phyloP scores from a whole-genome alignment of 2,329 filamentous ascomycete species.

The Cyphellophora europaea region DNA sequence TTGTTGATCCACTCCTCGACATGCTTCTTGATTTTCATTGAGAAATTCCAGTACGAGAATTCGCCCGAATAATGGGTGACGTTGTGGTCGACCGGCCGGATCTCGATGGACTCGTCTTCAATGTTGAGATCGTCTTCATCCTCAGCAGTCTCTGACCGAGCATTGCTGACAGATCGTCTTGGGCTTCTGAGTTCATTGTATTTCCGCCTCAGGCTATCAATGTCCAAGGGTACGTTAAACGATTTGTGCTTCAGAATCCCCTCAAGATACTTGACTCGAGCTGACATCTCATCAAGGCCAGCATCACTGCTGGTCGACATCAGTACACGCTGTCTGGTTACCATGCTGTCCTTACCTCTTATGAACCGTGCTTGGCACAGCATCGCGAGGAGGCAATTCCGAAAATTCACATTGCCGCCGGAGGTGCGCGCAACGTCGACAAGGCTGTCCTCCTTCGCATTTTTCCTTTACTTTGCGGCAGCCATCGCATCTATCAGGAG shows the following conservation, averaged over 20 bases:
- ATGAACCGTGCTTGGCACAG: constrained; percentile 9
- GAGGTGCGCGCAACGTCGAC: constrained; percentile 43
- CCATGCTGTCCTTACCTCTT: constrained; percentile 14
- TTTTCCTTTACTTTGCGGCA: constrained; percentile 49
- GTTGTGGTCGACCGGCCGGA: constrained; percentile 29
- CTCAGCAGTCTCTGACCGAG: constrained; percentile 24
- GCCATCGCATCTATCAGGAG: constrained; percentile 42
- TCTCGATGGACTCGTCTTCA: constrained; percentile 31
- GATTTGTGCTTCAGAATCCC: constrained; percentile 39
- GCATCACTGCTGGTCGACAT: constrained; percentile 20
- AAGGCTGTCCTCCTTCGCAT: constrained; percentile 47
- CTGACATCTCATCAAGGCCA: constrained; percentile 25
- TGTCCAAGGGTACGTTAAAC: constrained; percentile 34
- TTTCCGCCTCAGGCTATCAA: constrained; percentile 32
- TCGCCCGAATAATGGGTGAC: constrained; percentile 36
- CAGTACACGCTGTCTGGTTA: constrained; percentile 17
- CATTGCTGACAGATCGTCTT: constrained; percentile 12
- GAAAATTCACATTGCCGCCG: constrained; percentile 43
- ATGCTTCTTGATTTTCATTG: constrained; percentile 32
- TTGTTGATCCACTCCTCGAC: constrained; percentile 33
- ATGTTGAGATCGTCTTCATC: constrained; percentile 30
- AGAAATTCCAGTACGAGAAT: constrained; percentile 36
- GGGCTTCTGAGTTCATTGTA: constrained; percentile 26
- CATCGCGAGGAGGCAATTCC: constrained; percentile 22
- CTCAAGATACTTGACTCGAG: constrained; percentile 35